Base-by-base conservation (phyloP, 1,284 basidiomycete species). In the Trichosporon sp. region DNA sequence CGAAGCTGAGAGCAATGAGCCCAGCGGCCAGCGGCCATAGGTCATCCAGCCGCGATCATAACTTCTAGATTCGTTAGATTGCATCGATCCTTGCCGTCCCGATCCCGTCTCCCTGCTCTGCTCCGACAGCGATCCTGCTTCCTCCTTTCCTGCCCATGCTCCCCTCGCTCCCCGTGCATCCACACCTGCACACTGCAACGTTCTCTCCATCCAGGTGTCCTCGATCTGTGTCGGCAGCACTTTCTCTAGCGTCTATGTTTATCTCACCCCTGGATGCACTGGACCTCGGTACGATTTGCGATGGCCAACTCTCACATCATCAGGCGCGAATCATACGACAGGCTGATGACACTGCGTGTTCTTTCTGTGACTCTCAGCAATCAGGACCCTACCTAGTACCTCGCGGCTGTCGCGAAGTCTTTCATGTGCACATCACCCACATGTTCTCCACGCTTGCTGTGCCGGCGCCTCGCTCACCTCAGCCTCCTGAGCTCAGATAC, bases 11-110 rank as follows among this genome's bases (percentile, higher is more conserved):
- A 7, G 31, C 14, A 14, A 31, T 21, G 7, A 1, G 5, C 6
- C 35, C 12, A 6, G 31, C 16, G 31, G 31, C 16, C 56, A 35
- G 56, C 31, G 16, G 31, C 59, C 31, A 32, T 26, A 5, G 56
- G 14, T 5, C 26, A 63, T 37, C 8, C 59, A 35, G 5, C 31
- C 59, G 59, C 59, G 59, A 63, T 63, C 59, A 35, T 35, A 63
- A 35, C 59, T 35, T 63, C 59, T 63, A 63, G 31, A 19, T 63
- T 63, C 59, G 59, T 35, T 63, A 63, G 59, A 63, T 63, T 63
- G 59, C 59, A 61, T 63, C 59, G 16, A 63, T 32, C 32, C 21
- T 63, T 63, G 31, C 59, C 59, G 59, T 63, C 59, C 59, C 59
- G 59, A 32, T 63, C 59, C 59, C 59, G 59, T 35, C 56, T 63